These are phyloP conservation scores for Neospora caninum DNA, from an alignment of 169 alveolate genomes.

Conservation along the genomic window DNA sequence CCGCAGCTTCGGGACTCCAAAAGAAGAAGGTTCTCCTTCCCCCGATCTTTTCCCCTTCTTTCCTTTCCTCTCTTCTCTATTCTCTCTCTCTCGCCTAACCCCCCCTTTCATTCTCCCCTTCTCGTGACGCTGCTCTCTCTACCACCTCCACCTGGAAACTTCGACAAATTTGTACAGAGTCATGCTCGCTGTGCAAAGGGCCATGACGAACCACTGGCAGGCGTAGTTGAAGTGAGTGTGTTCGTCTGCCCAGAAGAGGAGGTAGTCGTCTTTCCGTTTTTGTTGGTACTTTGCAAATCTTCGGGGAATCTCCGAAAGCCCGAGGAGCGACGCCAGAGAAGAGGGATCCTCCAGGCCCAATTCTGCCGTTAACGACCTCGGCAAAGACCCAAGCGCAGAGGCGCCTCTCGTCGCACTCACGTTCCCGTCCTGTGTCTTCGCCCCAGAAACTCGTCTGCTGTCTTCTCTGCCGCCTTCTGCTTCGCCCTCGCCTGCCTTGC, in stretches of 20 bases:
- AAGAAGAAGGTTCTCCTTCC: too few species aligned
- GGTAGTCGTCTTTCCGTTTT: conserved; percentile 81
- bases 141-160: conserved; percentile 70
- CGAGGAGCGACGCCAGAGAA: conserved; percentile 44
- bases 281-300: conserved; percentile 74
- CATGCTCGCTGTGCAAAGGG: conserved; percentile 70
- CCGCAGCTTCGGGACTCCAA: too few species aligned
- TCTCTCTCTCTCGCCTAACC: too few species aligned
- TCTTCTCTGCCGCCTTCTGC: too few species aligned
- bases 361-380: background rate
- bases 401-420: too few species aligned
- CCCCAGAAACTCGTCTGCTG: too few species aligned
- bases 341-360: background rate
- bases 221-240: conserved; percentile 91
- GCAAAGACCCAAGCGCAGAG: background rate
- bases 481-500: background rate
- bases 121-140: background rate
- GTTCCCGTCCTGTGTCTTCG: too few species aligned
- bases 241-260: conserved; percentile 89
- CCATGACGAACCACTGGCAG: conserved; percentile 86
- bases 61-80: too few species aligned
- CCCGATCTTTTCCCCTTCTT: too few species aligned
- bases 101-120: too few species aligned
- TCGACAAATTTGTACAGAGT: conserved; percentile 73
- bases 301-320: conserved; percentile 66